Percentiles rank a stretch among this genome's conserved stretches.
phyloP scores from a whole-genome alignment of 352 stramenopile genomes.

The Phytophthora brassicae region DNA sequence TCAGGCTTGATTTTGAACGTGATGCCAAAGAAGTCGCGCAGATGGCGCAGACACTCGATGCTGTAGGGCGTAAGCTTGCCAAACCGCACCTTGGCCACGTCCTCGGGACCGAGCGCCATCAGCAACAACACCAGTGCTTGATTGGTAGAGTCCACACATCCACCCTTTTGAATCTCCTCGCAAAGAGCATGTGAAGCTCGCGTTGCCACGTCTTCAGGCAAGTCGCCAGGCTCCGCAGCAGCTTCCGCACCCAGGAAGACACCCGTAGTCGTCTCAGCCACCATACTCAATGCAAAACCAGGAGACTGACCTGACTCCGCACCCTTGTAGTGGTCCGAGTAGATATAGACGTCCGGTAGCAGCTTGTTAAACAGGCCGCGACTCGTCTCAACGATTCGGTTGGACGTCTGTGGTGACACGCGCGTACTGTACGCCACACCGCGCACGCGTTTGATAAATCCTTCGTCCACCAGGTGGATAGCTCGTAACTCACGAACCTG shows the following conservation, averaged over 20 bases:
- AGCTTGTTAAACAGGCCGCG: slow-evolving; percentile 98
- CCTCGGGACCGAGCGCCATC: slow-evolving; percentile 98
- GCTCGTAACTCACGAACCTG: slow-evolving; percentile 93
- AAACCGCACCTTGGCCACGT: slow-evolving; percentile 95
- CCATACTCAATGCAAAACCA: slow-evolving; percentile 92
- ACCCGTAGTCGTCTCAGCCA: slow-evolving; percentile 98
- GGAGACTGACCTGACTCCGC: slow-evolving; percentile 88
- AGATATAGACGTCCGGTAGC: slow-evolving; percentile 99
- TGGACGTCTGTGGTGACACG: slow-evolving; percentile 96
- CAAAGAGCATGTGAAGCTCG: slow-evolving; percentile 93
- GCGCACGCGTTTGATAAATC: slow-evolving; percentile 98
- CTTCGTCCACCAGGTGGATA: slow-evolving; percentile 95
- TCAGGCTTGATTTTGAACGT: slow-evolving; percentile 94
- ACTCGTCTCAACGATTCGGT: slow-evolving; percentile 96
- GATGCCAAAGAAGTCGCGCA: slow-evolving; percentile 93
- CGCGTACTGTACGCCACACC: slow-evolving; percentile 96
- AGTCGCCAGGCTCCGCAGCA: slow-evolving; percentile 73
- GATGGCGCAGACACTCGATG: slow-evolving; percentile 87
- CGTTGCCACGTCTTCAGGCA: slow-evolving; percentile 97
- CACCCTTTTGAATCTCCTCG: slow-evolving; percentile 95
- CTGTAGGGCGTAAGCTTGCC: slow-evolving; percentile 89
- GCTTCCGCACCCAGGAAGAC: slow-evolving; percentile 93
- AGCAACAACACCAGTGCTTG: slow-evolving; percentile 96
- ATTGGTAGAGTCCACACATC: slow-evolving; percentile 94
- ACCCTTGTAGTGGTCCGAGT: slow-evolving; percentile 98